Evolutionary conservation across 768 basidiomycete species (phyloP).

Genomic region (Lactarius pseudohatsudake): DNA sequence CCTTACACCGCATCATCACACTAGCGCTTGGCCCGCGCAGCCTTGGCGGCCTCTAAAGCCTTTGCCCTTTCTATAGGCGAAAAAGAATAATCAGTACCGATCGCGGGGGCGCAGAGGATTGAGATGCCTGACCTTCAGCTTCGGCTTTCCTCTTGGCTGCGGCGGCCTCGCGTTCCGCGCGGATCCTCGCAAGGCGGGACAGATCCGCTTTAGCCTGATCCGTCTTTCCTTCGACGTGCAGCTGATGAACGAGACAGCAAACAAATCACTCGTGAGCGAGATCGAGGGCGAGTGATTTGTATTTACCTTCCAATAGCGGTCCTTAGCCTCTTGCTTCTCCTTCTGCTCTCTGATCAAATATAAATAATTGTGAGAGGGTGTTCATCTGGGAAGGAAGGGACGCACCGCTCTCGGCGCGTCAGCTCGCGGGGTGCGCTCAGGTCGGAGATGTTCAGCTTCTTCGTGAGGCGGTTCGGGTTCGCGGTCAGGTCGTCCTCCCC

Average conservation of each 20-base stretch:
- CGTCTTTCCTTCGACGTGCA: conserved; percentile 82
- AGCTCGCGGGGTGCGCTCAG: conserved; percentile 62
- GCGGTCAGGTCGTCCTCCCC: conserved; percentile 69
- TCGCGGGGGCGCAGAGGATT: neutral
- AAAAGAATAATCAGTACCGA: neutral
- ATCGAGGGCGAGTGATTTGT: neutral
- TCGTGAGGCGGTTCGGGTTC: conserved; percentile 74
- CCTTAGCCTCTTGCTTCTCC: conserved; percentile 88
- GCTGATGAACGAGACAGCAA: conserved; percentile 39
- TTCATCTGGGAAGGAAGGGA: neutral
- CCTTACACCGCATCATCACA: neutral
- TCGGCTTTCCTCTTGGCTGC: conserved; percentile 88
- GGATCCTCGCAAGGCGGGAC: conserved; percentile 80
- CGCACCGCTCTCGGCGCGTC: conserved; percentile 64
- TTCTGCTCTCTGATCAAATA: conserved; percentile 69
- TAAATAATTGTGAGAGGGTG: neutral
- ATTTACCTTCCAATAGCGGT: conserved; percentile 79
- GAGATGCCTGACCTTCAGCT: conserved; percentile 53
- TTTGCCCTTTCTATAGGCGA: conserved; percentile 13
- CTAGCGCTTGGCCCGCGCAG: conserved; percentile 20
- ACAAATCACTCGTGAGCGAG: neutral
- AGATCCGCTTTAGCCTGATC: conserved; percentile 88
- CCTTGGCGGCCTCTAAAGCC: conserved; percentile 15
- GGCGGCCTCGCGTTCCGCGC: conserved; percentile 84
- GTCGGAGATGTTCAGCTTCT: conserved; percentile 76